These are phyloP conservation scores for Aciculoconidium aculeatum DNA, from an alignment of 805 yeast genomes.

Conservation along the genomic window DNA sequence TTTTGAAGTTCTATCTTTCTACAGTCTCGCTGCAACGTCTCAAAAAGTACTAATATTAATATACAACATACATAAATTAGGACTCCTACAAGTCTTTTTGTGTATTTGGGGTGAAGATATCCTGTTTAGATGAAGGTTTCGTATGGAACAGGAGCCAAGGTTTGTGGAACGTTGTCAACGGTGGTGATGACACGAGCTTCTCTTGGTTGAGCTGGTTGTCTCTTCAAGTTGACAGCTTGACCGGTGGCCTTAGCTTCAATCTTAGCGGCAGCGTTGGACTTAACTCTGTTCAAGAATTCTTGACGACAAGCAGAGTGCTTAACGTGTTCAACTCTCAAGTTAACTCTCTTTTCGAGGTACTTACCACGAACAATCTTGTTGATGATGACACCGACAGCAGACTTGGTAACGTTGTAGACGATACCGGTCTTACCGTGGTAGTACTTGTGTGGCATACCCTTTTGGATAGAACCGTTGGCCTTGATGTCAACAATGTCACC, in stretches of 20 bases:
- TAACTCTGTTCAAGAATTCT: conserved; percentile 98
- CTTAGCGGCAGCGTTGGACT: conserved; percentile 90
- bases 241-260: conserved; percentile 94
- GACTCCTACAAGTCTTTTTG: conserved; percentile 5
- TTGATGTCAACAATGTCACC: conserved; percentile 99
- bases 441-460: conserved; percentile 99
- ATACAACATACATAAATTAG: conserved; percentile 5
- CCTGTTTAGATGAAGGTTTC: conserved; percentile 91
- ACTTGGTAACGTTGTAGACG: conserved; percentile 97
- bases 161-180: conserved; percentile 82
- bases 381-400: conserved; percentile 96
- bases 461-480: conserved; percentile 98
- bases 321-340: conserved; percentile 97
- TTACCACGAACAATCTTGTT: conserved; percentile 99
- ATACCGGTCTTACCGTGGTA: conserved; percentile 99
- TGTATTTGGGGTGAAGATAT: conserved; percentile 3
- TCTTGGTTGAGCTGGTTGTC: conserved; percentile 99
- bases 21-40: no score
- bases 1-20: no score
- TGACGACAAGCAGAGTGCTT: conserved; percentile 99
- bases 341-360: conserved; percentile 97
- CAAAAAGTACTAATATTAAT: no score
- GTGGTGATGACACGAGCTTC: conserved; percentile 80
- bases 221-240: conserved; percentile 85
- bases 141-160: conserved; percentile 98